Percentiles rank a stretch among this genome's conserved stretches.
phyloP scores from a whole-genome alignment of 2,329 filamentous ascomycete genomes.

The Setomelanomma holmii region DNA sequence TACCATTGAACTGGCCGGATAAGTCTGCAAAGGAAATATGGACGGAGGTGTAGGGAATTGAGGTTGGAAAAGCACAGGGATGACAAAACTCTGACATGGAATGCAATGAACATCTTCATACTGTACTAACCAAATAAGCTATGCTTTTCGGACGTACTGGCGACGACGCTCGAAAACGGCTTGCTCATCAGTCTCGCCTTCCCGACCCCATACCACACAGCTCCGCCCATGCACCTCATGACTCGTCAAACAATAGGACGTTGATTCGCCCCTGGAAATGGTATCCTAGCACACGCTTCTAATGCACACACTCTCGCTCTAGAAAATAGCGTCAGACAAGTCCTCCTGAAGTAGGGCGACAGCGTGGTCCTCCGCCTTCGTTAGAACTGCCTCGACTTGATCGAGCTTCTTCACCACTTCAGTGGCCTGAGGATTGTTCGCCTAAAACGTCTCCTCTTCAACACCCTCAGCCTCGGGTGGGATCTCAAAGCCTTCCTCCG shows the following conservation, averaged over 20 bases:
- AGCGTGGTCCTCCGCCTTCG: constrained; percentile 6
- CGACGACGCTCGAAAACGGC: not conserved
- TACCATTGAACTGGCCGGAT: too few species aligned
- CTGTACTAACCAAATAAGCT: too few species aligned
- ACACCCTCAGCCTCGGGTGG: constrained; percentile 77
- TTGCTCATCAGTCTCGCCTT: too few species aligned
- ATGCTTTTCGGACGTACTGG: too few species aligned
- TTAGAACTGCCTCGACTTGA: constrained; percentile 8
- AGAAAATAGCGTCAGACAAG: constrained; percentile 18
- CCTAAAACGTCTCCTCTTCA: constrained; percentile 69
- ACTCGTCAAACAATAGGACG: constrained; percentile 26
- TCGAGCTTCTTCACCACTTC: constrained; percentile 7
- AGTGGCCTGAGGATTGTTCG: constrained; percentile 5
- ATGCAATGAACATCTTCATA: too few species aligned
- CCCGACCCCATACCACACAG: constrained; percentile 1
- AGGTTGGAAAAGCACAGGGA: too few species aligned
- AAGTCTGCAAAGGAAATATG: too few species aligned
- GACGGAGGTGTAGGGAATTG: too few species aligned
- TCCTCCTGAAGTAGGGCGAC: constrained; percentile 57
- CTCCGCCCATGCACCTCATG: constrained; percentile 22
- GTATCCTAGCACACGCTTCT: constrained; percentile 42
- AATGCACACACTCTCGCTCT: constrained; percentile 35
- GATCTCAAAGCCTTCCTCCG: constrained; percentile 85
- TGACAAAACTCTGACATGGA: too few species aligned
- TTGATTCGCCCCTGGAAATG: constrained; percentile 28